These are phyloP conservation scores for Hyparrhenia diplandra DNA, from an alignment of 176 grass and related monocot species.

Conservation along the genomic window DNA sequence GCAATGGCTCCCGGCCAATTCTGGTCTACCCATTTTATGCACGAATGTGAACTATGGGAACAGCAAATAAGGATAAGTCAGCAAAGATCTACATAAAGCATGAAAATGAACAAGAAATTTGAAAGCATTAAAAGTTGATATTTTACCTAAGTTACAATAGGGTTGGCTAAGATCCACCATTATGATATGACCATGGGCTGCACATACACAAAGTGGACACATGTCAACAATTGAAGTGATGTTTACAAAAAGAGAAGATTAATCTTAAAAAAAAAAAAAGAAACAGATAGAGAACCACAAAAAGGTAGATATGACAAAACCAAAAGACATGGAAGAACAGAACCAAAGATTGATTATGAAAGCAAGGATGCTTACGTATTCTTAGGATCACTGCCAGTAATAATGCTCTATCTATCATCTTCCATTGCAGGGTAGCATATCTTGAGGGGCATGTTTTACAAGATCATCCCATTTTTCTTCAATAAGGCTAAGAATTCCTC, in stretches of 20 bases:
- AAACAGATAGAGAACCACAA: background rate
- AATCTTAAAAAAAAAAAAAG: background rate
- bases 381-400: conserved; percentile 89
- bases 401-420: conserved; percentile 75
- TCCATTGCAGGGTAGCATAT: conserved; percentile 82
- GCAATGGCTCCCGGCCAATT: conserved; percentile 77
- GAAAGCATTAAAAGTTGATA: background rate
- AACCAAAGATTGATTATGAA: background rate
- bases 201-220: conserved; percentile 32
- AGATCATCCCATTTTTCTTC: conserved; percentile 90
- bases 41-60: conserved; percentile 81
- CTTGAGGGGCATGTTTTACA: conserved; percentile 69
- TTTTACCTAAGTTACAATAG: conserved; percentile 95
- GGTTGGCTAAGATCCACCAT: conserved; percentile 99
- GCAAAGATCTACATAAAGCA: conserved; percentile 14
- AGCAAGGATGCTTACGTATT: conserved; percentile 56
- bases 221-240: conserved; percentile 17
- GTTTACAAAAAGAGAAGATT: background rate
- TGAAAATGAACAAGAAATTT: background rate
- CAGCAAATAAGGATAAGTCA: conserved; percentile 8
- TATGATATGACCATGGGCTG: conserved; percentile 99
- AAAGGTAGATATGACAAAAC: conserved; percentile 1
- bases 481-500: conserved; percentile 81
- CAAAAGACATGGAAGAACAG: background rate
- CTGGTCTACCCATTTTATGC: conserved; percentile 91